These are phyloP conservation scores for Cercis canadensis DNA, from an alignment of 306 rosid species.

Conservation along the genomic window DNA sequence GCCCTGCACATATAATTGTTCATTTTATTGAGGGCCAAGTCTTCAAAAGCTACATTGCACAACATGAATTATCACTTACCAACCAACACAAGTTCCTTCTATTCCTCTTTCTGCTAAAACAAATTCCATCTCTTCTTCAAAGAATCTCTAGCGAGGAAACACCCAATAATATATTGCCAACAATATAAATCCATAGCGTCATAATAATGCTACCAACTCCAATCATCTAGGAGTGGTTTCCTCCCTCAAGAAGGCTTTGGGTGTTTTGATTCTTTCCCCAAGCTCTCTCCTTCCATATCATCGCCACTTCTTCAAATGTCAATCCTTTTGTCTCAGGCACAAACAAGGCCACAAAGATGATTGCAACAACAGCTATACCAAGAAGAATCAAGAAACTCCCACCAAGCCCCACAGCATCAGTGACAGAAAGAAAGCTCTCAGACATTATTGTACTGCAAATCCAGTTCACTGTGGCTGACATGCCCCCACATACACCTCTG, in stretches of 20 bases:
- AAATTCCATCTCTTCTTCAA: no score
- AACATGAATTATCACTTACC: no score
- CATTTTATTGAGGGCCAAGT: no score
- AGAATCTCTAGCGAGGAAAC: no score
- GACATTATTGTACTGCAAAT: slow-evolving; percentile 68
- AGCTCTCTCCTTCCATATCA: slow-evolving; percentile 76
- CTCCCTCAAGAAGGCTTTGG: slow-evolving; percentile 49
- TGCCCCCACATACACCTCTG: slow-evolving; percentile 81
- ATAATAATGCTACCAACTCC: background rate
- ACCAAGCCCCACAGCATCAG: slow-evolving; percentile 64
- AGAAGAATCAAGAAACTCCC: slow-evolving; percentile 64
- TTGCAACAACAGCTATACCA: slow-evolving; percentile 46
- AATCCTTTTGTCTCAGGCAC: slow-evolving; percentile 82
- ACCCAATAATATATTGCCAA: no score
- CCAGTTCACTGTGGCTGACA: slow-evolving; percentile 89
- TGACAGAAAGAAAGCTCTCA: slow-evolving; percentile 60
- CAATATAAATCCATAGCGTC: background rate
- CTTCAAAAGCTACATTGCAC: no score
- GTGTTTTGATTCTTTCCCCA: slow-evolving; percentile 50
- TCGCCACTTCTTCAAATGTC: slow-evolving; percentile 70
- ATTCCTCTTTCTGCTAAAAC: no score
- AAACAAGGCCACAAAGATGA: slow-evolving; percentile 46
- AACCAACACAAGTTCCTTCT: no score
- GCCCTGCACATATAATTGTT: no score
- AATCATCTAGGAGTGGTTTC: slow-evolving; percentile 1